phyloP scores from a whole-genome alignment of 2,329 filamentous ascomycete species.

The Neoscytalidium dimidiatum region DNA sequence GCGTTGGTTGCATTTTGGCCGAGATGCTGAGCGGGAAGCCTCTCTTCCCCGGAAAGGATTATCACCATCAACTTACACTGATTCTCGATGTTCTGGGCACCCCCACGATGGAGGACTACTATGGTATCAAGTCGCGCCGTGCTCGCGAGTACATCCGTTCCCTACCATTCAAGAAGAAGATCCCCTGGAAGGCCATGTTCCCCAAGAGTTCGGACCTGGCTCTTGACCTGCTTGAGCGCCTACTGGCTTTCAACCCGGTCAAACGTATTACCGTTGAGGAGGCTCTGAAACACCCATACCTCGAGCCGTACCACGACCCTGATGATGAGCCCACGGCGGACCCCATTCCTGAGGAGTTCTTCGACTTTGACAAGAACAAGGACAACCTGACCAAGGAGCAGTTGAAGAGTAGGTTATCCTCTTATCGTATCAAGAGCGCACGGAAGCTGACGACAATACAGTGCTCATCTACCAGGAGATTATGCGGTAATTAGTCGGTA shows the following conservation, averaged over 20 bases:
- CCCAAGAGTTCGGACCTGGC: conserved; percentile 98
- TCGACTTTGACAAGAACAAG: conserved; percentile 99
- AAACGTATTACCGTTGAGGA: conserved; percentile 99
- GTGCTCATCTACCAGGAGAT: conserved; percentile 96
- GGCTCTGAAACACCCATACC: conserved; percentile 93
- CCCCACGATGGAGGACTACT: conserved; percentile 99
- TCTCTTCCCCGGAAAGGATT: conserved; percentile 97
- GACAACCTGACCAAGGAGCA: conserved; percentile 98
- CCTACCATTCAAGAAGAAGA: conserved; percentile 99
- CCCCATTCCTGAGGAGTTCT: conserved; percentile 97
- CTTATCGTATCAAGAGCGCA: neutral
- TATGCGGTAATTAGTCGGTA: conserved; percentile 60
- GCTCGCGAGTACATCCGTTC: conserved; percentile 98
- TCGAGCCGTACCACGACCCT: conserved; percentile 98
- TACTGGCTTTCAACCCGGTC: conserved; percentile 95
- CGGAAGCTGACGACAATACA: conserved; percentile 35
- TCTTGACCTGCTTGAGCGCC: conserved; percentile 89
- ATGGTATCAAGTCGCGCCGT: conserved; percentile 97
- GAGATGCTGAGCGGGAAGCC: conserved; percentile 99
- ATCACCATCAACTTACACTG: conserved; percentile 96
- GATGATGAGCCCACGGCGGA: conserved; percentile 97
- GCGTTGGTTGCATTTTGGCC: conserved; percentile 94
- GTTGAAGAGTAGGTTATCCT: conserved; percentile 71
- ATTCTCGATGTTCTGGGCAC: conserved; percentile 97
- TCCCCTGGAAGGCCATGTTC: conserved; percentile 94